Base-by-base conservation (phyloP, 2,329 filamentous ascomycete species). In the Colletotrichum chlorophyti region DNA sequence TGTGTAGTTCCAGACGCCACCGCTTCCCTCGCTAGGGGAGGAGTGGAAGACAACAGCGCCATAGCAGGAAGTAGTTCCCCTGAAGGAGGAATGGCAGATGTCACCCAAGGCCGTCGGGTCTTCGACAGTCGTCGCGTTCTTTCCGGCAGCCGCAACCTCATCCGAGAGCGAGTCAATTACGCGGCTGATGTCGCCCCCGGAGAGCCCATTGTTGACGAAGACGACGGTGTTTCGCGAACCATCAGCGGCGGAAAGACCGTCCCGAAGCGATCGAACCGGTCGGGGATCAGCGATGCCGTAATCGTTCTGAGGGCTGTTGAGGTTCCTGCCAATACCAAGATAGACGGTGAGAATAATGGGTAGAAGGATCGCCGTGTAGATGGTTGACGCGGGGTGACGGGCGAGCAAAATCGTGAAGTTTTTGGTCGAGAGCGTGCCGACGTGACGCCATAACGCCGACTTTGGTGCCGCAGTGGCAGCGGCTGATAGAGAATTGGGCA, bases 221-320 rank as follows among this genome's bases (percentile, higher is more conserved):
- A 88, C 87, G 7, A 97, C 78, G 46, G 84, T 91, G 65, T 90
- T 74, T 61, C 90, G 82, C 0, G 46, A 54, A 21, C 27, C 29
- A 11, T 48, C 50, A 21, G 55, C 50, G 7, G 41, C 43, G 12
- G 24, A 23, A 3, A 60, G 45, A 4, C 50, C 55, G 10, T 50
- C 42, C 10, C 12, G 50, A 1, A 96, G 80, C 11, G 84, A 82
- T 57, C 87, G 83, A 57, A 97, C 74, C 0, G 87, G 79, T 5
- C 74, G 77, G 0, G 85, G 72, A 0, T 79, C 70, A 40, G 88
- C 90, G 63, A 97, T 86, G 38, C 93, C 93, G 67, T 83, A 96
- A 3, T 82, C 76, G 1, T 90, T 89, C 2, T 90, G 89, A 1
- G 92, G 89, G 4, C 93, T 83, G 67, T 96, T 94, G 63, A 97